These are phyloP conservation scores for Aegilops tauschii DNA, from an alignment of 176 grass and related monocot genomes.

Conservation along the genomic window DNA sequence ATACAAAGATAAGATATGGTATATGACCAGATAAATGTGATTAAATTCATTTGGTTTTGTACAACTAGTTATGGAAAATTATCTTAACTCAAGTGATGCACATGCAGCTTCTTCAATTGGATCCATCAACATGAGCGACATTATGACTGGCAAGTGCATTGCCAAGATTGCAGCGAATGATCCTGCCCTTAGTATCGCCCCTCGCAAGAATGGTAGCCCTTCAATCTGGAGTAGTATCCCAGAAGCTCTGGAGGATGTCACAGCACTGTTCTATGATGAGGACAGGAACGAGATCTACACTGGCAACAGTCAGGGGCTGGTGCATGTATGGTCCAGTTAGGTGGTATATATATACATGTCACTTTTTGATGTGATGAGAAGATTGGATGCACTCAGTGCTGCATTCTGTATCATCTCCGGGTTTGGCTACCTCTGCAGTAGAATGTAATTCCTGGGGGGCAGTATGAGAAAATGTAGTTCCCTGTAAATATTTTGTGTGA, in stretches of 20 bases:
- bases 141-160: conserved; percentile 94
- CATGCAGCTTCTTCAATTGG: conserved; percentile 61
- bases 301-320: conserved; percentile 83
- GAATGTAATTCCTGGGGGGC: conserved; percentile 22
- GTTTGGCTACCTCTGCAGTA: conserved; percentile 14
- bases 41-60: neutral
- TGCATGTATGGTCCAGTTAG: conserved; percentile 99
- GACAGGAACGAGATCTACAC: conserved; percentile 98
- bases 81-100: neutral
- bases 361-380: conserved; percentile 10
- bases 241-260: conserved; percentile 92
- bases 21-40: neutral
- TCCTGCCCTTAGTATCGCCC: conserved; percentile 36
- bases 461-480: conserved; percentile 20
- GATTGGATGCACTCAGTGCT: neutral
- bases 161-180: conserved; percentile 91
- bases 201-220: conserved; percentile 32
- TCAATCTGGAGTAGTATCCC: conserved; percentile 60
- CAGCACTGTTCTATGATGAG: conserved; percentile 92
- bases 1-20: neutral
- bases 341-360: conserved; percentile 20
- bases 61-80: neutral
- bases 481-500: conserved; percentile 40
- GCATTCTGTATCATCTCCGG: conserved; percentile 21
- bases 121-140: conserved; percentile 98